Evolutionary conservation across 139 green algal genomes (phyloP).

Genomic region (Chlamydomonas applanata): DNA sequence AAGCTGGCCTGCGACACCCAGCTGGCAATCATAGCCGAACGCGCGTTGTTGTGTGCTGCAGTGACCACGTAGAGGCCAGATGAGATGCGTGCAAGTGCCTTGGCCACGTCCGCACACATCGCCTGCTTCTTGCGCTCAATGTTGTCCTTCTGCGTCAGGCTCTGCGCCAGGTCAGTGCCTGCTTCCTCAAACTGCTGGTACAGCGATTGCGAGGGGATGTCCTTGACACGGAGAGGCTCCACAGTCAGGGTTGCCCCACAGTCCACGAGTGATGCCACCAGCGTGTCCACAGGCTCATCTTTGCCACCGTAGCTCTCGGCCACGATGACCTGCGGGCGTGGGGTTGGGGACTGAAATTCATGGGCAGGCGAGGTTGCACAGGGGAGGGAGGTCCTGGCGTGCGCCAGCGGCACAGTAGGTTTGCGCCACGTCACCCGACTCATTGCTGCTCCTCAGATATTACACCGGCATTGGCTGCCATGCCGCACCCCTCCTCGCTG

Average conservation of each 20-base stretch:
- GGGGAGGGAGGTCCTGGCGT: too few species aligned
- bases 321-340: slow-evolving; percentile 71
- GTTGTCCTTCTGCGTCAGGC: slow-evolving; percentile 77
- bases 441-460: too few species aligned
- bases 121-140: slow-evolving; percentile 74
- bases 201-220: slow-evolving; percentile 53
- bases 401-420: too few species aligned
- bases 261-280: slow-evolving; percentile 62
- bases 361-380: background rate
- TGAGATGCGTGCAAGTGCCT: slow-evolving; percentile 79
- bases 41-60: slow-evolving; percentile 68
- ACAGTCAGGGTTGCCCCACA: slow-evolving; percentile 52
- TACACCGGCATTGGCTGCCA: too few species aligned
- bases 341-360: background rate
- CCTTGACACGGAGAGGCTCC: slow-evolving; percentile 79
- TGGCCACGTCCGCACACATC: slow-evolving; percentile 70
- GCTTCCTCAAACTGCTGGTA: slow-evolving; percentile 93
- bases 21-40: slow-evolving; percentile 10
- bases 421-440: too few species aligned
- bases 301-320: slow-evolving; percentile 88
- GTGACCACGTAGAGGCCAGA: slow-evolving; percentile 92
- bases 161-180: slow-evolving; percentile 84
- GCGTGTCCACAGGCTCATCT: slow-evolving; percentile 93
- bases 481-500: too few species aligned
- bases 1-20: slow-evolving; percentile 80